Evolutionary conservation across 305 asterid species (phyloP), one percentile per base, ranked within the genome.

Genomic region (Solanum aculeatissimum): DNA sequence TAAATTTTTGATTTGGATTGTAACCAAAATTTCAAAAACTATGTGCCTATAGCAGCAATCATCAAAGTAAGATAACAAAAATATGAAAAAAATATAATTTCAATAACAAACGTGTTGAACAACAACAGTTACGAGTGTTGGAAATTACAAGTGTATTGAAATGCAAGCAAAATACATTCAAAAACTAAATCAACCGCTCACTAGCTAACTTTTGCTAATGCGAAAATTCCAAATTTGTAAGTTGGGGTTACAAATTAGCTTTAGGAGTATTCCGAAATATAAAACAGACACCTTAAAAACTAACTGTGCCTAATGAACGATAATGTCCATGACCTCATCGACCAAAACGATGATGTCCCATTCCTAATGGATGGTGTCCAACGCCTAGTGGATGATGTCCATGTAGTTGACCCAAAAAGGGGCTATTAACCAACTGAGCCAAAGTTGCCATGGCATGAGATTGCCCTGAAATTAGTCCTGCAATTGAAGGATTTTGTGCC

Each of bases 401-500:
- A 21, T 21, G 55, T 55, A 53, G 18, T 3, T 53, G 9, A 16
- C 11, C 12, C 19, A 29, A 8, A 32, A 14, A 3, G 6, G 49
- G 77, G 16, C 25, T 69, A 77, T 29, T 35, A 47, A 75, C 60
- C 19, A 63, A 45, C 54, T 84, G 84, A 12, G 87, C 70, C 47
- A 86, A 81, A 42, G 87, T 53, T 12, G 78, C 38, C 91, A 91
- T 88, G 15, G 86, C 86, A 11, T 81, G 89, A 42, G 93, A 86
- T 54, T 91, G 92, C 1, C 84, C 58, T 11, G 87, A 65, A 32
- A 91, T 89, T 60, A 89, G 45, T 8, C 82, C 82, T 9, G 82
- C 79, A 13, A 90, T 91, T 9, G 91, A 86, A 3, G 91, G 90
- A 23, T 54, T 71, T 32, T 82, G 86, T 1, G 88, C 58, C 25